Base-by-base conservation (phyloP, 345 rosid species). In the Adansonia digitata region DNA sequence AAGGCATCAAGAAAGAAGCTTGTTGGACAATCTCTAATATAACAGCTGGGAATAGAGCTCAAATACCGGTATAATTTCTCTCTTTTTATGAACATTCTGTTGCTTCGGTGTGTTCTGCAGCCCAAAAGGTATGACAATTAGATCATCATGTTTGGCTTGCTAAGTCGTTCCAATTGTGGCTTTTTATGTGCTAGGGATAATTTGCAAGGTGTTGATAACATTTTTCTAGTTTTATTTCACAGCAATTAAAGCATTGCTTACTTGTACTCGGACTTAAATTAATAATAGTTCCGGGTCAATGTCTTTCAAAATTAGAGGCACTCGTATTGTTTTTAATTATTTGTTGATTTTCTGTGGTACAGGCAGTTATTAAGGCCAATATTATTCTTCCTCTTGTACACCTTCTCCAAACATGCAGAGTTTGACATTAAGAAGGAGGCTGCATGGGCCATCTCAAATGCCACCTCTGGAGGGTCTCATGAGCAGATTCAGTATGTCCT, bases 401-500 rank as follows among this genome's bases (percentile, higher is more conserved):
- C 56, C 56, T 51, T 51, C 56, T 51, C n/a, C 56, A 51, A n/a
- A 51, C 24, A 51, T 51, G 56, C 56, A 51, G 56, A 51, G 11
- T 51, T 51, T 51, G 56, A 51, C 24, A 51, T 51, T n/a, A 51
- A 51, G 26, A 46, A 46, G 51, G 56, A 51, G 56, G 56, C 56
- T 7, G 56, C 56, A n/a, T n/a, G 56, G 24, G 56, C 56, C 24
- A 51, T 51, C 18, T 51, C 24, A 51, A 51, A 51, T 51, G 56
- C 56, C 7, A 51, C 56, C 24, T 51, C 56, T 51, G 56, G 56
- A 51, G 56, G 56, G n/a, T 51, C 56, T 69, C 94, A 87, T 75
- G 93, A 88, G 77, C 97, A 92, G 82, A 92, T 88, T 82, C 88
- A 90, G 97, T 92, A 85, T 0, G 86, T 78, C 45, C 55, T 66